Percentiles rank a stretch among this genome's conserved stretches.
These are phyloP conservation scores for Rhodamnia argentea DNA, from an alignment of 345 rosid species.

Conservation along the genomic window DNA sequence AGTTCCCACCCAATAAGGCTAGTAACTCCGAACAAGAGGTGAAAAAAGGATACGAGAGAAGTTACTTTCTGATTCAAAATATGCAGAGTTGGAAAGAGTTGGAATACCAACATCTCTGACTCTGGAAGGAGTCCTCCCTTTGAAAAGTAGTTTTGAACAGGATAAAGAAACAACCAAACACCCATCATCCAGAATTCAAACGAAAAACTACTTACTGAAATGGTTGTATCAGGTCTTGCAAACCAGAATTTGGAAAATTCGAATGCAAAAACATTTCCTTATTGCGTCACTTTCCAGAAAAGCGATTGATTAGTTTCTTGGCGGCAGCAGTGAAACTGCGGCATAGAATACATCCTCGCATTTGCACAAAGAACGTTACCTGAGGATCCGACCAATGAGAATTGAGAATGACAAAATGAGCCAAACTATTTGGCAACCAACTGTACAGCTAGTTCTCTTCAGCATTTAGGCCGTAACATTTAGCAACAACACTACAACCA, in stretches of 20 bases:
- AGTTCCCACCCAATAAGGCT: background rate
- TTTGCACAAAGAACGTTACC: background rate
- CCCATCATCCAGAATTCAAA: background rate
- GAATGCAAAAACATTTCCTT: background rate
- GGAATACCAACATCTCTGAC: background rate
- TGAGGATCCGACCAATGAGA: background rate
- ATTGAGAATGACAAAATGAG: background rate
- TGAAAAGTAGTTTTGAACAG: background rate
- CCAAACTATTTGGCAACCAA: background rate
- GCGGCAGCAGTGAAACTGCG: background rate
- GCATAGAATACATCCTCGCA: background rate
- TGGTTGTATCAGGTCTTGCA: background rate
- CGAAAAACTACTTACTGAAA: background rate
- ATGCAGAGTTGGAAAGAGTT: background rate
- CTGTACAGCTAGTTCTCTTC: conserved; percentile 1
- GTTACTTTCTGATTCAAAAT: background rate
- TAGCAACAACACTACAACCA: background rate
- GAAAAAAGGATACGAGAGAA: background rate
- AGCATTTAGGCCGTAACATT: too few relatives aligned
- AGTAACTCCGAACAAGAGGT: background rate
- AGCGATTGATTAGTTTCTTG: background rate
- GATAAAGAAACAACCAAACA: background rate
- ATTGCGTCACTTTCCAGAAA: background rate
- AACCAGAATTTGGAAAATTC: background rate
- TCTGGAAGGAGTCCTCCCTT: background rate